Base-by-base conservation (phyloP, 2,329 filamentous ascomycete species). In the Pezicula radicicola region DNA sequence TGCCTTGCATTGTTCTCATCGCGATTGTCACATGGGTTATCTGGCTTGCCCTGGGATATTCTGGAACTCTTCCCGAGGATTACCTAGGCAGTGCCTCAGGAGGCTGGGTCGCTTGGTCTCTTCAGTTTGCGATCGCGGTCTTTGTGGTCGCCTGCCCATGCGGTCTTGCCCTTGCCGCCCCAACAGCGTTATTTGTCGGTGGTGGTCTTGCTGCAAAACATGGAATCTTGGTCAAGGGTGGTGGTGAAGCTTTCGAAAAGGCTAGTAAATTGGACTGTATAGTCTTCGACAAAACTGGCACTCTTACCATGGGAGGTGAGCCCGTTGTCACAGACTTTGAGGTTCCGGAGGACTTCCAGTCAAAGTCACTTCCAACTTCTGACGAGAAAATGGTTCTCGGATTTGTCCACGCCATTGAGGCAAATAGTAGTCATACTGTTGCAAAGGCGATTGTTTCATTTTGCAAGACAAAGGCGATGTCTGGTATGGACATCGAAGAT, bases 391-490 rank as follows among this genome's bases (percentile, higher is more conserved):
- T 48, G 7, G 58, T 84, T 3, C 59, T 88, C 3, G 77, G 78
- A 0, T 75, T 82, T 2, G 71, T 88, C 5, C 81, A 79, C 50
- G 73, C 75, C 0, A 68, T 89, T 2, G 89, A 93, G 64, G 81
- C 85, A 55, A 85, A 82, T 65, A 91, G 87, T 67, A 85, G 79
- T 43, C 89, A 93, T 62, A 88, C 88, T 0, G 78, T 93, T 19
- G 89, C 87, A 25, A 85, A 81, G 60, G 88, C 89, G 0, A 74
- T 91, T 42, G 79, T 85, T 0, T 72, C 74, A 0, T 88, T 85
- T 63, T 90, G 86, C 66, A 69, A 44, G 63, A 67, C 30, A 63
- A 66, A 52, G 55, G 69, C 18, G 55, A 64, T 33, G 50, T 63
- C 16, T 57, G 55, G 63, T 15, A 61, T 62, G 3, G 57, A 69